Percentiles rank a stretch among this genome's conserved stretches.
These are phyloP conservation scores for Phaffia rhodozyma DNA, from an alignment of 1,284 basidiomycete genomes.

Conservation along the genomic window DNA sequence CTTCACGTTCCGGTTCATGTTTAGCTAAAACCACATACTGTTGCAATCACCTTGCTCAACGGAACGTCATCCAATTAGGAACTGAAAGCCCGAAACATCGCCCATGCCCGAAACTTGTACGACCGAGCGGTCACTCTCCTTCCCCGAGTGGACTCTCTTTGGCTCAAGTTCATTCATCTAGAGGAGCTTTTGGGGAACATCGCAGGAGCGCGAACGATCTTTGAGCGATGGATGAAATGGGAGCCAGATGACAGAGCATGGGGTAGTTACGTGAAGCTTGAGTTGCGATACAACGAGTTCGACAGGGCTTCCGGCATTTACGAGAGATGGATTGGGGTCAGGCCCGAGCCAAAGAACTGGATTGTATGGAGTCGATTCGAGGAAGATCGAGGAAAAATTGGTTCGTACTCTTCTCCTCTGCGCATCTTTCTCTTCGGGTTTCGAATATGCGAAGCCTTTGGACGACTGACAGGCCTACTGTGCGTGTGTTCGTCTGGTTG, in stretches of 20 bases:
- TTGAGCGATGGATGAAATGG: conserved; percentile 99
- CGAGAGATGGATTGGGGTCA: conserved; percentile 84
- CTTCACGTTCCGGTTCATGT: neutral
- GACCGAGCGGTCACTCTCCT: conserved; percentile 93
- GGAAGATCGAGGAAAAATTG: conserved; percentile 67
- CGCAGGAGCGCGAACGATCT: conserved; percentile 87
- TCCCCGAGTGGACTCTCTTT: conserved; percentile 85
- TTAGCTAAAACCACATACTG: neutral
- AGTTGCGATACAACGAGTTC: conserved; percentile 81
- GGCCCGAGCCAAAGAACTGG: conserved; percentile 92
- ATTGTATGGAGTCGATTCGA: conserved; percentile 95
- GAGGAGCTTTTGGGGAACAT: conserved; percentile 96
- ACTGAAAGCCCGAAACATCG: conserved; percentile 89
- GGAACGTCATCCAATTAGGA: conserved; percentile 40
- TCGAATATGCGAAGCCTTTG: neutral
- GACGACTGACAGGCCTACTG: neutral
- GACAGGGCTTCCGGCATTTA: conserved; percentile 88
- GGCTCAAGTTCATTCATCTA: conserved; percentile 99
- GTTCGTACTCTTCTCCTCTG: conserved; percentile 18
- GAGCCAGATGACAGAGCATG: conserved; percentile 88
- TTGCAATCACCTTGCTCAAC: neutral
- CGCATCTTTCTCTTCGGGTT: neutral
- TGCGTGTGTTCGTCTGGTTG: neutral
- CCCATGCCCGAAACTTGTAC: conserved; percentile 91
- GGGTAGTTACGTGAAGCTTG: conserved; percentile 41